phyloP scores from a whole-genome alignment of 805 yeast species.

The Spathaspora arborariae region DNA sequence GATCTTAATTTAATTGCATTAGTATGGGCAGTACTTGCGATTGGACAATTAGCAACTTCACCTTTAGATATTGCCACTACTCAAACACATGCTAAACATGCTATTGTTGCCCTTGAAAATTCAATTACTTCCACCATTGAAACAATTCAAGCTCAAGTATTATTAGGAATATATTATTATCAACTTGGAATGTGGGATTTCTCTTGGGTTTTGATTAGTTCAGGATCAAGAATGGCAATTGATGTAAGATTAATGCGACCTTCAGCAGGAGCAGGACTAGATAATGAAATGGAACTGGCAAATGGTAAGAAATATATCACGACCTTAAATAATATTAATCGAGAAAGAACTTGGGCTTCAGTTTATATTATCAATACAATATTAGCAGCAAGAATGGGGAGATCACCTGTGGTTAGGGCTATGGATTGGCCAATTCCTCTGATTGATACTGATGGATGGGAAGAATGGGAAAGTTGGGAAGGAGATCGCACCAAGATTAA shows the following conservation, averaged over 20 bases:
- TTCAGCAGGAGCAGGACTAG: conserved; percentile 1
- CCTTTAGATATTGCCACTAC: conserved; percentile 3
- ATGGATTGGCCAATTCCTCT: conserved; percentile 21
- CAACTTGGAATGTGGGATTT: conserved; percentile 22
- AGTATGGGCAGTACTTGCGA: conserved; percentile 19
- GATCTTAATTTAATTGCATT: conserved; percentile 18
- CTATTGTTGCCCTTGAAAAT: conserved; percentile 18
- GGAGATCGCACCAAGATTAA: conserved; percentile 9
- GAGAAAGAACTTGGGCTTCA: conserved; percentile 24
- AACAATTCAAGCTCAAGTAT: conserved; percentile 19
- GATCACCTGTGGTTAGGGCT: conserved; percentile 19
- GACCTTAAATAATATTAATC: conserved; percentile 12
- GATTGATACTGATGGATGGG: conserved; percentile 21
- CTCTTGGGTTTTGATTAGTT: conserved; percentile 20
- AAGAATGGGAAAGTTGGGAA: conserved; percentile 23
- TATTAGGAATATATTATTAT: conserved; percentile 18
- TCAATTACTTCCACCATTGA: conserved; percentile 19
- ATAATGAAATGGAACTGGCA: neutral
- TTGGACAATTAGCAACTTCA: conserved; percentile 11
- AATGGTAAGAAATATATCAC: conserved; percentile 4
- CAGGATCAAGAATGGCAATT: conserved; percentile 21
- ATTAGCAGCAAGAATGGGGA: conserved; percentile 20
- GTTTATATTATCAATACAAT: conserved; percentile 19
- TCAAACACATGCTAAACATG: conserved; percentile 14
- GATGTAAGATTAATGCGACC: conserved; percentile 19